phyloP scores from a whole-genome alignment of 768 basidiomycete species.

The button mushroom (Agaricus bisporus) region DNA sequence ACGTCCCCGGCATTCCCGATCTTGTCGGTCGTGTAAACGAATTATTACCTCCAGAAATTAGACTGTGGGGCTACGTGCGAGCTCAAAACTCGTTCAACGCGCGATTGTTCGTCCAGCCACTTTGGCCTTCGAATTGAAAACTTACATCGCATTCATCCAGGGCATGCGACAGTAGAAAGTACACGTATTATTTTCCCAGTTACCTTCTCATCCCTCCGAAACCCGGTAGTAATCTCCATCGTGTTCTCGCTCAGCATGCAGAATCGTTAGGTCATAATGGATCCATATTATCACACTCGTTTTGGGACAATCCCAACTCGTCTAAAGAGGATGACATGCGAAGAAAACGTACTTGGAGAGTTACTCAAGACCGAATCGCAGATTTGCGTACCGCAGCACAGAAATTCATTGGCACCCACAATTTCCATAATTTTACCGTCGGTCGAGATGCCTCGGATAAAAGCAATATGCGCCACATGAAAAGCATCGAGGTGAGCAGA shows the following conservation, averaged over 20 bases:
- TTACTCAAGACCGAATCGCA: slow-evolving; percentile 44
- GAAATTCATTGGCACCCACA: slow-evolving; percentile 84
- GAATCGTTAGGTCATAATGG: slow-evolving; percentile 19
- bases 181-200: slow-evolving; percentile 95
- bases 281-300: slow-evolving; percentile 36
- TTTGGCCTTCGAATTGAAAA: slow-evolving; percentile 8
- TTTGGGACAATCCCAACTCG: slow-evolving; percentile 48
- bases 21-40: slow-evolving; percentile 73
- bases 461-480: slow-evolving; percentile 84
- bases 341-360: slow-evolving; percentile 73
- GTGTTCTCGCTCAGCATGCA: slow-evolving; percentile 17
- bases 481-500: slow-evolving; percentile 63
- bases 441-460: slow-evolving; percentile 79
- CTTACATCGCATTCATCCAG: slow-evolving; percentile 30
- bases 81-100: slow-evolving; percentile 82
- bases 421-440: slow-evolving; percentile 97
- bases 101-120: slow-evolving; percentile 42
- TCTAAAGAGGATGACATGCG: slow-evolving; percentile 51
- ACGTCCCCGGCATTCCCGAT: slow-evolving; percentile 65
- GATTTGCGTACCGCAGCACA: slow-evolving; percentile 49
- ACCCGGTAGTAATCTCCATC: slow-evolving; percentile 59
- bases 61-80: slow-evolving; percentile 86
- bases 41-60: slow-evolving; percentile 85
- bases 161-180: slow-evolving; percentile 91
- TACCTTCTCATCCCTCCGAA: slow-evolving; percentile 90